Evolutionary conservation across 208 protist species (phyloP), one percentile per base, ranked within the genome.

Genomic region (Acanthamoeba healyi): DNA sequence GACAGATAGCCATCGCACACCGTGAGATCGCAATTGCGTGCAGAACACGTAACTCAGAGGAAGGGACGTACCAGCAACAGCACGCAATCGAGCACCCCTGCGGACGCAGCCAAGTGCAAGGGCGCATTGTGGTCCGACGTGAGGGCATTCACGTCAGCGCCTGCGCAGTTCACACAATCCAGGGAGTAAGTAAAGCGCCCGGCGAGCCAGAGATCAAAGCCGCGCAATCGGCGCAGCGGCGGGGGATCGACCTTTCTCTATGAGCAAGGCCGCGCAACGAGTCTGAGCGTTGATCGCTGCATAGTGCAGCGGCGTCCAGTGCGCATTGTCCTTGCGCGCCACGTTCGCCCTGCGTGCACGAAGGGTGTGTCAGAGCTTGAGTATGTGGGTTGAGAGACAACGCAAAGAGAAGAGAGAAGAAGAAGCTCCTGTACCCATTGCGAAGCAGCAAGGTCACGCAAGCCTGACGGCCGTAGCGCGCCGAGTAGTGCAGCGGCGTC

Each of bases 221-320:
- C 44, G 44, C 44, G 44, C 44, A 12, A 4, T 49, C 9, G 44
- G 44, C 44, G 44, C 12, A 49, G 44, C 9, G 44, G 61, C 19
- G 4, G 10, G 38, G 34, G 2, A 56, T 1, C 22, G 2, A 84
- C 82, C 82, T 67, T 90, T 61, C 19, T 90, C 56, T 15, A 90
- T 38, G 24, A 90, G 82, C 82, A 70, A 17, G 24, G 29, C 51
- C 2, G 82, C 82, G 34, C 46, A 61, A 24, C 70, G 44, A 54
- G 38, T 61, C 54, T 70, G 82, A 0, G 82, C 82, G 82, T 90
- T 90, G 51, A 90, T 70, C n/a, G 54, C 29, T 3, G 82, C 82
- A n/a, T 90, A 90, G 54, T 90, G 82, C 10, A 90, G 51, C 36
- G 82, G 82, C 56, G 82, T 90, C 82, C 82, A 90, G 36, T 90